Base-by-base conservation (phyloP, 495 filamentous ascomycete genomes). In the Peziza echinospora region DNA sequence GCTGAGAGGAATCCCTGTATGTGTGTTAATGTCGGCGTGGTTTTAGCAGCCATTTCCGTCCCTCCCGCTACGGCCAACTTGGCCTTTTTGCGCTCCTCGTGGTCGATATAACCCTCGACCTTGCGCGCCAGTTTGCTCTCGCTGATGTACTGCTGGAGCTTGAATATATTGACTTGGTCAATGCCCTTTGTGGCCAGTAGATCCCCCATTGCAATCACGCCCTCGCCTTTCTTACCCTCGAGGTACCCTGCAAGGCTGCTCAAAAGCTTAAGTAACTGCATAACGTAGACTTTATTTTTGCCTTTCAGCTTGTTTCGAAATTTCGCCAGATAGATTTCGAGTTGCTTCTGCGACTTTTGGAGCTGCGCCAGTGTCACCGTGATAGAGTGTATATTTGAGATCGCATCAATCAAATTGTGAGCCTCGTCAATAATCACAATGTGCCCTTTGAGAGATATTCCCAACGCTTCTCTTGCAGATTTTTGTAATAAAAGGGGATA, bases 401-500 rank as follows among this genome's bases (percentile, higher is more conserved):
- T 85, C 1, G 87, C 82, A 60, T 93, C 85, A 76, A 94, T 94
- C 24, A 97, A 71, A 59, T 97, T 97, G 58, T 97, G 89, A 1
- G 91, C 89, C 64, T 97, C 89, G 55, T 97, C 89, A 51, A 97
- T 82, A 39, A 97, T 80, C 21, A 97, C 72, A 1, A 96, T 69
- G 59, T 93, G 86, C 5, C 74, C 78, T 53, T 86, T 84, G 8
- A 97, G 62, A 24, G 81, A 89, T 19, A 97, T 70, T 25, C 76
- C 75, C 3, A 97, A 70, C 4, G 89, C 84, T 47, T 96, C 85
- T 39, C 89, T 69, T 5, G 89, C 87, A 23, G 81, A 85, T 54
- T 78, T 80, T 53, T 96, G 89, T 23, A 97, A 66, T 0, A 97
- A 68, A 21, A 96, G 61, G 13, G 84, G 89, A 62, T 97, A 97